Evolutionary conservation across 1,284 basidiomycete genomes (phyloP).

Genomic region (Abortiporus biennis): DNA sequence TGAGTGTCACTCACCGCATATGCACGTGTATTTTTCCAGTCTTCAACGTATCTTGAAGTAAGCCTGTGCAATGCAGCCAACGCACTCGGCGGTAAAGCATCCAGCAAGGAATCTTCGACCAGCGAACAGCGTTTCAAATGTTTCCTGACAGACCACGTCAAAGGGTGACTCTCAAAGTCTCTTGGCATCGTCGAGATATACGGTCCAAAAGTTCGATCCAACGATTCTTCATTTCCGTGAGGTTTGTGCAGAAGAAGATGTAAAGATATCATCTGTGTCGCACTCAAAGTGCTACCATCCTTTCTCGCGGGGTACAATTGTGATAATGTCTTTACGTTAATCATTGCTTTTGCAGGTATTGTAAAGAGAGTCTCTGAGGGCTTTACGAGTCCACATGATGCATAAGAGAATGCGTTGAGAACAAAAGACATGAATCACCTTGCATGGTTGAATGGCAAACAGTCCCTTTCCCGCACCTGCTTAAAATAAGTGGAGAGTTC

Average conservation of each 20-base stretch:
- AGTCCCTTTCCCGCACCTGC: constrained; percentile 69
- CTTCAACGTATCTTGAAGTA: constrained; percentile 46
- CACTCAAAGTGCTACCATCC: constrained; percentile 34
- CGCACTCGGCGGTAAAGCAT: constrained; percentile 46
- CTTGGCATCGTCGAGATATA: constrained; percentile 72
- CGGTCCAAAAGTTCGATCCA: constrained; percentile 60
- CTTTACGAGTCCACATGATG: constrained; percentile 23
- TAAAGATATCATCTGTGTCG: constrained; percentile 46
- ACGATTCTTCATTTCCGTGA: constrained; percentile 28
- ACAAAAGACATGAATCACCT: constrained; percentile 24
- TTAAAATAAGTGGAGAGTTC: background rate
- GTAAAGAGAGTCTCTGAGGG: constrained; percentile 54
- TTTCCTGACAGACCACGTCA: constrained; percentile 57
- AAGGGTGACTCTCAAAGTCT: constrained; percentile 68
- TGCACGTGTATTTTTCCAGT: constrained; percentile 44
- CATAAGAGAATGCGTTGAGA: background rate
- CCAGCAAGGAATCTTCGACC: constrained; percentile 28
- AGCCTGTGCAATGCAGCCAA: constrained; percentile 40
- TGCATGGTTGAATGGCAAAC: constrained; percentile 43
- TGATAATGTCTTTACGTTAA: constrained; percentile 64
- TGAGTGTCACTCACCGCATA: constrained; percentile 39
- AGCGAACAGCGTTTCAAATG: constrained; percentile 10
- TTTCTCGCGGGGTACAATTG: constrained; percentile 39
- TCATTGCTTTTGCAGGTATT: constrained; percentile 61
- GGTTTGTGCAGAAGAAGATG: constrained; percentile 38